Conservation (phyloP, 768 basidiomycete genomes). For the Macrolepiota fuliginosa region DNA sequence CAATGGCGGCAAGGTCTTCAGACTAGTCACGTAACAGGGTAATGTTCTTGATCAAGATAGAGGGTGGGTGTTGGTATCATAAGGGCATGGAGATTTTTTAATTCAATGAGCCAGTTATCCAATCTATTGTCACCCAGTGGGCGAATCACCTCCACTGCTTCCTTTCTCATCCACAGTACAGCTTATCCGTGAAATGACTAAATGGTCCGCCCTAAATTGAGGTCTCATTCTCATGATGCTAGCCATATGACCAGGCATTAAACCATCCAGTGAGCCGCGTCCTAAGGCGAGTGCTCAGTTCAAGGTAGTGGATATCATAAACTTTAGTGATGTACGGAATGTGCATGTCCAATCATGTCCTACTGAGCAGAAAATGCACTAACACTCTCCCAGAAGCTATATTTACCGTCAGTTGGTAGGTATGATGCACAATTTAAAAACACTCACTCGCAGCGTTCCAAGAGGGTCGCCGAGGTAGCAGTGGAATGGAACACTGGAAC, state of each 20-base stretch:
- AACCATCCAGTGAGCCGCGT: slow-evolving; percentile 78
- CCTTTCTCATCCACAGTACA: slow-evolving; percentile 71
- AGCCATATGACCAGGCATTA: no score
- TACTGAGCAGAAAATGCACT: background rate
- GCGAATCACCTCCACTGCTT: slow-evolving; percentile 66
- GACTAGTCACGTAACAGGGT: slow-evolving; percentile 35
- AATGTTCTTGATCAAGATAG: slow-evolving; percentile 31
- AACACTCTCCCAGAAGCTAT: slow-evolving; percentile 9
- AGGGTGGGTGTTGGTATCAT: slow-evolving; percentile 24
- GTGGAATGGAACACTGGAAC: slow-evolving; percentile 17
- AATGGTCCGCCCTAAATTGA: slow-evolving; percentile 26
- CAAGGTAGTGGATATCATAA: no score
- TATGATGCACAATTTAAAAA: no score
- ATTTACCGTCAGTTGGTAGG: background rate
- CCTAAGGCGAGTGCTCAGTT: no score
- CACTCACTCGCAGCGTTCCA: slow-evolving; percentile 11
- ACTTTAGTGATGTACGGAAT: no score
- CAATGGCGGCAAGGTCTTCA: slow-evolving; percentile 59
- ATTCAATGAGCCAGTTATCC: slow-evolving; percentile 30
- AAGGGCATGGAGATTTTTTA: background rate
- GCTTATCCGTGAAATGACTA: slow-evolving; percentile 63
- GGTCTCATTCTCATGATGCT: background rate
- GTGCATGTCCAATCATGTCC: no score
- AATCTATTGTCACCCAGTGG: slow-evolving; percentile 80
- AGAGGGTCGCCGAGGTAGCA: background rate